Conservation (phyloP, 805 yeast genomes). For the Wickerhamiella dianesei region DNA sequence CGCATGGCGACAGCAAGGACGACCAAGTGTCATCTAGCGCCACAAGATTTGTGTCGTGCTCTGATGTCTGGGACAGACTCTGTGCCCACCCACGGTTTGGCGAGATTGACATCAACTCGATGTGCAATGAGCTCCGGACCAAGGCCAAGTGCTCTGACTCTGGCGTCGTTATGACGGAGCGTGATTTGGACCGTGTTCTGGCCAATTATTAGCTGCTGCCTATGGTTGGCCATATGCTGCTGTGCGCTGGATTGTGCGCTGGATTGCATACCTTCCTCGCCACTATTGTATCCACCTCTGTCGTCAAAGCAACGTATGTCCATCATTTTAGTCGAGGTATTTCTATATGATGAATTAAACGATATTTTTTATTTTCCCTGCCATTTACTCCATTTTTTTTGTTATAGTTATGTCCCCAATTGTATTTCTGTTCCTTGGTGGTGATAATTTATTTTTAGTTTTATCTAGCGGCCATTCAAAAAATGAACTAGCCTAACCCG, state of each 20-base stretch:
- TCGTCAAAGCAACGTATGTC: background rate
- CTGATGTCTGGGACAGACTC: slow-evolving; percentile 93
- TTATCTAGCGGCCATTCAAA: no score
- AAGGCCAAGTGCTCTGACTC: slow-evolving; percentile 92
- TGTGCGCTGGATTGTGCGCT: background rate
- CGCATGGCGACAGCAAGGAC: slow-evolving; percentile 4
- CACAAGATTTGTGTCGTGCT: slow-evolving; percentile 44
- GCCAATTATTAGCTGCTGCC: background rate
- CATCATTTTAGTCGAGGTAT: background rate
- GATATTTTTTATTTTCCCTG: background rate
- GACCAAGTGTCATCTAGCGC: slow-evolving; percentile 24
- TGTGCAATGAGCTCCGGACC: slow-evolving; percentile 74
- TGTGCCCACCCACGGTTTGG: slow-evolving; percentile 88
- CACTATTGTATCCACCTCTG: background rate
- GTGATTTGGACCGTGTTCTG: slow-evolving; percentile 55
- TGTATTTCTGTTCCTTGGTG: no score
- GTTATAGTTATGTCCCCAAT: no score
- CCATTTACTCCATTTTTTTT: no score
- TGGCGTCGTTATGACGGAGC: slow-evolving; percentile 76
- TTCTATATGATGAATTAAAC: background rate
- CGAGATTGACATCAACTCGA: slow-evolving; percentile 86
- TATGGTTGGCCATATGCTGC: background rate
- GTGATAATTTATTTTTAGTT: no score
- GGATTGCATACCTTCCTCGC: background rate
- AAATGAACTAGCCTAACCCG: background rate